A percentile compares a stretch with the other conserved stretches of the same genome.
Evolutionary conservation across 306 rosid genomes (phyloP).

Genomic region (Spatholobus suberectus): DNA sequence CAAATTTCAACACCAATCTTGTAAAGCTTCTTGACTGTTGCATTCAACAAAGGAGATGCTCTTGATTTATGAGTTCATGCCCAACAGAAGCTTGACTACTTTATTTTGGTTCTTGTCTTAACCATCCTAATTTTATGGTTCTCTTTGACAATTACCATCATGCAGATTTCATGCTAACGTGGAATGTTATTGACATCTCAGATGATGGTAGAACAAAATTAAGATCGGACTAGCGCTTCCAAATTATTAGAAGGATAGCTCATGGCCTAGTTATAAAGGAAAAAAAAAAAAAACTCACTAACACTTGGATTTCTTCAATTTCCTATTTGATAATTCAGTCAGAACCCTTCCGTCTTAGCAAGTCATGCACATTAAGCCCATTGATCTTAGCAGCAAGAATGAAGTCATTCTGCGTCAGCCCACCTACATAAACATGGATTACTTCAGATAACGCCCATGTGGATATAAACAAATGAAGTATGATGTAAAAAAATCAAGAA

Average conservation of each 20-base stretch:
- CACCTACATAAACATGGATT: conserved; percentile 62
- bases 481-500: not conserved
- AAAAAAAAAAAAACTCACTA: not conserved
- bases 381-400: conserved; percentile 89
- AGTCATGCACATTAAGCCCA: conserved; percentile 55
- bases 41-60: not conserved
- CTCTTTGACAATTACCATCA: not conserved
- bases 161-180: not conserved
- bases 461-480: not conserved
- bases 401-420: conserved; percentile 91
- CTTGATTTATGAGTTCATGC: not conserved
- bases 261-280: not conserved
- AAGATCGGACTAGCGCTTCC: not conserved
- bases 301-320: conserved; percentile 15
- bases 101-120: not conserved
- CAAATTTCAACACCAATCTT: not conserved
- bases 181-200: not conserved
- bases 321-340: conserved; percentile 31
- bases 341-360: conserved; percentile 61
- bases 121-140: not conserved
- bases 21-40: not conserved
- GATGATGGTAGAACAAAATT: not conserved
- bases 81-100: not conserved
- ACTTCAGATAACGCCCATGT: not conserved
- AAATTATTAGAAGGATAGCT: not conserved